Base-by-base conservation (phyloP, 768 basidiomycete species). In the Mycena chlorophos region DNA sequence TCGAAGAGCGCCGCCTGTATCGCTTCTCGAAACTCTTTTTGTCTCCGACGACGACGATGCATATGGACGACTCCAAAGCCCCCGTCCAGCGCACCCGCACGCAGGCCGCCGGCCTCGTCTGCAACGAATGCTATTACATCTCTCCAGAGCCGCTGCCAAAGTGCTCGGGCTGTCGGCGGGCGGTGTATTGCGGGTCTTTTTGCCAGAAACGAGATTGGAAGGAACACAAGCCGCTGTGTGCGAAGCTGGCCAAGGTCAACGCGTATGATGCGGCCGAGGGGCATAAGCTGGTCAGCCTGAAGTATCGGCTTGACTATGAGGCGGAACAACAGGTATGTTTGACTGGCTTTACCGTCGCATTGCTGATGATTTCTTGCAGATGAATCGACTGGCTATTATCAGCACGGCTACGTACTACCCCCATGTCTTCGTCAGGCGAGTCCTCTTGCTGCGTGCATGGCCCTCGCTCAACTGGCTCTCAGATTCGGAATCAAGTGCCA, bases 151-250 rank as follows among this genome's bases (percentile, higher is more conserved):
- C 45, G 5, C 25, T 46, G n/a, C 20, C 25, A 13, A 46, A 46
- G 27, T 46, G 45, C 26, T 8, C 23, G 23, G 45, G 5, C 4
- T 46, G 45, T 25, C 22, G 26, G 6, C 45, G 45, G 8, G 23
- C 27, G 23, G 45, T 27, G 6, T 46, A 46, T 25, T 46, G 45
- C 20, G 8, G 14, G 6, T 25, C 23, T 20, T 6, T 5, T 6
- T 46, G 45, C n/a, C 45, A 46, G 45, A 23, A 19, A 25, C 5
- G 6, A n/a, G 45, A 46, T n/a, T 46, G 45, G 45, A 46, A 46
- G 22, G 45, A 46, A 10, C 45, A 46, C 45, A 46, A 46, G 22
- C 12, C n/a, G 12, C 8, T 25, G 5, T 46, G 45, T 26, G 20
- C 8, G 26, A 46, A 46, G 10, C 12, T 46, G 12, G 45, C 45